phyloP scores from a whole-genome alignment of 2,329 filamentous ascomycete genomes.

The Bipolaris victoriae region DNA sequence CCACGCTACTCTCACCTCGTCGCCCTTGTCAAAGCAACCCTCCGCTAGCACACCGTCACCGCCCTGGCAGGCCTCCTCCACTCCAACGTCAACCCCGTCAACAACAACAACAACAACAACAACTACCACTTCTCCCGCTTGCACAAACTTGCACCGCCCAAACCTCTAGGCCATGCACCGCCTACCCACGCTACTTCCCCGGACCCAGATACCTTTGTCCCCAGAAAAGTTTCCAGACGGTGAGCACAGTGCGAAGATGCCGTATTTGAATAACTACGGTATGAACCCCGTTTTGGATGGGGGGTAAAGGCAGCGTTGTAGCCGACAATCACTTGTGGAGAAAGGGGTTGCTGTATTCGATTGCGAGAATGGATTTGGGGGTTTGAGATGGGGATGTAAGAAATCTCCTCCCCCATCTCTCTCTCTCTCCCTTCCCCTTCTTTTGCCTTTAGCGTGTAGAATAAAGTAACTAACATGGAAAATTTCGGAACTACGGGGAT shows the following conservation, averaged over 20 bases:
- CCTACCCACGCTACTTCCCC: neutral
- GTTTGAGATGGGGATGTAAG: no score
- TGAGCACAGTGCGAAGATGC: no score
- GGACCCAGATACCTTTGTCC: neutral
- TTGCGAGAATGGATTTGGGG: no score
- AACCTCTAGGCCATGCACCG: neutral
- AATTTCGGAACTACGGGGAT: neutral
- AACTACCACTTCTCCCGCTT: neutral
- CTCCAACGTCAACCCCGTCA: neutral
- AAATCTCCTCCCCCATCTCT: no score
- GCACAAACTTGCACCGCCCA: neutral
- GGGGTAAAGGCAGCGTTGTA: no score
- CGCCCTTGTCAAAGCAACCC: neutral
- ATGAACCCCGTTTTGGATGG: no score
- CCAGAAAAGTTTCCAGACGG: neutral
- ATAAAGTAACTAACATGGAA: no score
- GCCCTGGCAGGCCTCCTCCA: neutral
- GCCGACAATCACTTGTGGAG: no score
- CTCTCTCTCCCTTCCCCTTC: no score
- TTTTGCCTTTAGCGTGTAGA: no score
- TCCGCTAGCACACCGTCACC: neutral
- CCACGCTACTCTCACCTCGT: neutral
- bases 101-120: neutral
- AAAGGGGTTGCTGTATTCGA: no score
- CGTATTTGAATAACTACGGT: no score